A percentile compares a stretch with the other conserved stretches of the same genome.
These are phyloP conservation scores for Rhododendron kiyosumense DNA, from an alignment of 148 eudicot genomes.

Conservation along the genomic window DNA sequence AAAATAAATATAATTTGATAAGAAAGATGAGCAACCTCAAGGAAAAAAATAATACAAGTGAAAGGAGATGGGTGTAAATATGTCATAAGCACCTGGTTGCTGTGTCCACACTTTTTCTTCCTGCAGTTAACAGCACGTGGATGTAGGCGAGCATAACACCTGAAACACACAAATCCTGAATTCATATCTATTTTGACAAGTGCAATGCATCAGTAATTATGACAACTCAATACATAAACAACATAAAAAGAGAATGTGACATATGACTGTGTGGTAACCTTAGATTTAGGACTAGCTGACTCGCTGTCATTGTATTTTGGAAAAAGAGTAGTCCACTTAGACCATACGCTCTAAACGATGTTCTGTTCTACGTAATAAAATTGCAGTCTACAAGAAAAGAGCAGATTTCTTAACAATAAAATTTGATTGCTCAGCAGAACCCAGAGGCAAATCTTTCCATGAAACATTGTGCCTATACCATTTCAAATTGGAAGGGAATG, in stretches of 20 bases:
- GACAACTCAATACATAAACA: not conserved
- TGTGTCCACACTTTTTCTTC: conserved; percentile 59
- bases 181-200: not conserved
- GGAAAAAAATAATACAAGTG: not conserved
- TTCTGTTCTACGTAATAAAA: not conserved
- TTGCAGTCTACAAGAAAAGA: not conserved
- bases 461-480: not conserved
- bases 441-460: not conserved
- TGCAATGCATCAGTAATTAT: not conserved
- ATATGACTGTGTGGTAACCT: too few relatives aligned
- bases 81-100: conserved; percentile 32
- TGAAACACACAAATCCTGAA: not conserved
- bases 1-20: not conserved
- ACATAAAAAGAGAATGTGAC: not conserved
- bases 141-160: conserved; percentile 56
- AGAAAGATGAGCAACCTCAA: not conserved
- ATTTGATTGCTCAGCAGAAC: not conserved
- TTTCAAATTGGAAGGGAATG: not conserved
- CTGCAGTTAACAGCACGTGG: conserved; percentile 52
- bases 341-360: not conserved
- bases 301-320: too few relatives aligned
- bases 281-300: too few relatives aligned
- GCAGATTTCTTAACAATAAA: too few relatives aligned
- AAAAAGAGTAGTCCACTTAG: not conserved
- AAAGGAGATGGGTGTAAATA: not conserved